Evolutionary conservation across 441 rosid genomes (phyloP), one percentile per base, ranked within the genome.

Genomic region (Euphorbia celastroides): DNA sequence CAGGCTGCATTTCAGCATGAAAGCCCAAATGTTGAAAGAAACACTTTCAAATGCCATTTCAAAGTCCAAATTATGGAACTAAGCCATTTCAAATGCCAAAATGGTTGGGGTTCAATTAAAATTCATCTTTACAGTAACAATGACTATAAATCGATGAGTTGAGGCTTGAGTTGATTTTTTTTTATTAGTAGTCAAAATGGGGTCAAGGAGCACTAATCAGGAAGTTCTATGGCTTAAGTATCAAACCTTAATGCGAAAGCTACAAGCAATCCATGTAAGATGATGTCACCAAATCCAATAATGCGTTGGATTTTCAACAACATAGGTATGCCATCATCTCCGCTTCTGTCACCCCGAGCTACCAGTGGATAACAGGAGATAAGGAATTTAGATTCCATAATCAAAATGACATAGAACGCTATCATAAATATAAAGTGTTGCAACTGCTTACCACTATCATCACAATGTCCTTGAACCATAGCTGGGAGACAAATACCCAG

Each of bases 321-420:
- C 91, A 89, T 84, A 3, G 96, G 96, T 68, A 89, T 85, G 17
- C 96, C 93, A 77, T 89, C 96, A 75, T 85, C 87, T n/a, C 91
- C 96, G 76, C 89, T 83, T 71, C 74, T 84, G 70, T 86, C 93
- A 25, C 96, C 96, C 61, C 96, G 89, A 59, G 96, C 96, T 58
- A 87, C 96, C 96, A n/a, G n/a, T 51, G 32, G 31, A 38, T 36
- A 58, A 71, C 57, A 44, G 65, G 55, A 57, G 12, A 31, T 2
- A 20, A 57, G 57, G 62, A 9, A 7, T 16, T 65, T 26, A 11
- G 38, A 41, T 54, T 42, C 63, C 9, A 57, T 23, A 14, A 7
- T 12, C 7, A 51, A n/a, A 34, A 44, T 22, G 26, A 16, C 57
- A 56, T 65, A 42, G 27, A 20, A n/a, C 2, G 42, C 32, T 16